A percentile compares a stretch with the other conserved stretches of the same genome.
These are phyloP conservation scores for Collybia sordida DNA, from an alignment of 768 basidiomycete species.

Conservation along the genomic window DNA sequence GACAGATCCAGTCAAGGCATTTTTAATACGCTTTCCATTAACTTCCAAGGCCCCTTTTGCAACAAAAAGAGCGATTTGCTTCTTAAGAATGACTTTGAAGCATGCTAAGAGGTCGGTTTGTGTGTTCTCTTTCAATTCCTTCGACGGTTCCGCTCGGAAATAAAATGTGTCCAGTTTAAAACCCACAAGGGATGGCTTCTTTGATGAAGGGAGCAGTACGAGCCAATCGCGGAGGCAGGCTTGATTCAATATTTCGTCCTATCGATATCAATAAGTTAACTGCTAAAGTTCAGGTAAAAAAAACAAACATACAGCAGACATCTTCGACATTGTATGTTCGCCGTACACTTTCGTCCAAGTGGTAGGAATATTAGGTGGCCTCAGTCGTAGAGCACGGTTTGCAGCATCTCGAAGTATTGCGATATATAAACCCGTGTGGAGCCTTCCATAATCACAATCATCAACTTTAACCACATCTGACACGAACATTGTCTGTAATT, in stretches of 20 bases:
- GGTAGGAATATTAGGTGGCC: not conserved
- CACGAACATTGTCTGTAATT: constrained; percentile 8
- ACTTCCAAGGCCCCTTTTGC: not conserved
- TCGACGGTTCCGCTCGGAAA: too few relatives aligned
- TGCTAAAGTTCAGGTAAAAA: not conserved
- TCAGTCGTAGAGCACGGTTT: not conserved
- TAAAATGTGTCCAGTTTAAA: not conserved
- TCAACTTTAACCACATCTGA: constrained; percentile 7
- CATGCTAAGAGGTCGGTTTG: too few relatives aligned
- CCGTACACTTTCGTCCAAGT: constrained; percentile 2
- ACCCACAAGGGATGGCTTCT: not conserved
- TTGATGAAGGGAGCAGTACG: not conserved
- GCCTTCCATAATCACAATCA: constrained; percentile 8
- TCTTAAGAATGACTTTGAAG: too few relatives aligned
- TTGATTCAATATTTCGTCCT: not conserved
- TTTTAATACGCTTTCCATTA: not conserved
- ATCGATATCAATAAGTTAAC: not conserved
- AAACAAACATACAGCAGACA: not conserved
- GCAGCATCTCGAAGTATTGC: constrained; percentile 13
- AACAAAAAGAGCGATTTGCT: too few relatives aligned
- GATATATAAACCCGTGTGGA: constrained; percentile 15
- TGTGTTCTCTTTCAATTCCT: too few relatives aligned
- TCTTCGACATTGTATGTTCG: not conserved
- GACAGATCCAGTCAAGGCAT: not conserved
- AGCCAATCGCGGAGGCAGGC: not conserved